Conservation (phyloP, 768 basidiomycete genomes). For the Hygrocybe coccinea region DNA sequence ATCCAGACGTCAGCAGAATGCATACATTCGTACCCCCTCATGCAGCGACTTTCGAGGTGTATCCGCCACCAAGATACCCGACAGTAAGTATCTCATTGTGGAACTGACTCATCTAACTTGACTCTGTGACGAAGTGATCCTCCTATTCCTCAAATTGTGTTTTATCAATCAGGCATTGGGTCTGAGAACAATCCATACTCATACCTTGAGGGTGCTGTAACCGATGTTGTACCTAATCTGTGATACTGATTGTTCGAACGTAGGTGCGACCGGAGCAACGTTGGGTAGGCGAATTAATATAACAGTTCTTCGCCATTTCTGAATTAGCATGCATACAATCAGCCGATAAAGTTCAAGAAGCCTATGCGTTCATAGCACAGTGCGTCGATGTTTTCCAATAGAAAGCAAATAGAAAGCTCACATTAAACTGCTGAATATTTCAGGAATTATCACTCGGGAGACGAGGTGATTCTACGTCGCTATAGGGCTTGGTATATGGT, state of each 20-base stretch:
- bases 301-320: too few relatives aligned
- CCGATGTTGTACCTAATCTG: not conserved
- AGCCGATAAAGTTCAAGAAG: constrained; percentile 75
- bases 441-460: constrained; percentile 67
- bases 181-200: constrained; percentile 55
- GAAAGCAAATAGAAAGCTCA: too few relatives aligned
- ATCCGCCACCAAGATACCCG: constrained; percentile 44
- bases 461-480: constrained; percentile 46
- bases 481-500: constrained; percentile 6
- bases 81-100: not conserved
- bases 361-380: constrained; percentile 78
- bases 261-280: constrained; percentile 61
- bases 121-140: constrained; percentile 26
- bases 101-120: too few relatives aligned
- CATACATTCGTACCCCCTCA: not conserved
- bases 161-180: constrained; percentile 59
- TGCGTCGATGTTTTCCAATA: constrained; percentile 18
- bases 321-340: not conserved
- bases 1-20: not conserved
- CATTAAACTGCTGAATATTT: not conserved
- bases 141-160: constrained; percentile 55
- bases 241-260: not conserved
- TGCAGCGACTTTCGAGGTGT: constrained; percentile 50
- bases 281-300: constrained; percentile 42
- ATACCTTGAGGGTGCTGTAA: constrained; percentile 51